Base-by-base conservation (phyloP, 225 moss, liverwort and hornwort species). In the Antitrichia curtipendula region DNA sequence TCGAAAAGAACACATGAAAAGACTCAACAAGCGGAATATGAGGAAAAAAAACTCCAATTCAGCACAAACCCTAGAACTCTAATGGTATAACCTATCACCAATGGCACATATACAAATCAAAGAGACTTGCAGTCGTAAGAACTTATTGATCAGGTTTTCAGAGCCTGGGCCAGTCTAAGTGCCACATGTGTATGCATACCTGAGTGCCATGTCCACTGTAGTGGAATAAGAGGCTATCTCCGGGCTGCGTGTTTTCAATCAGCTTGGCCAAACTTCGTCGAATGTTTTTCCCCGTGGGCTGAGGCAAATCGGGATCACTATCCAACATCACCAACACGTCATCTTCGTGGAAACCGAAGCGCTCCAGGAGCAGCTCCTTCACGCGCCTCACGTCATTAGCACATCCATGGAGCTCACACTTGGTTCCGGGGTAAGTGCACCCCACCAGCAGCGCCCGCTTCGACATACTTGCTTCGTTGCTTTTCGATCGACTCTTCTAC, bases 161-260 rank as follows among this genome's bases (percentile, higher is more conserved):
- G 78, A 76, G 79, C 9, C 74, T 58, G 61, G n/a, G 13, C 34
- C 65, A 59, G 70, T 57, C 75, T 47, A 27, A 70, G 27, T 59
- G 71, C 24, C 31, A 34, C 29, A 29, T 22, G 6, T 43, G 50
- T 38, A 11, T 49, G 47, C 52, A 82, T 85, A 92, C 94, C 90
- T 97, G 97, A 3, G 95, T 95, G 64, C 98, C 98, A 86, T 98
- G 98, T 14, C 98, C 98, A 69, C 98, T 98, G 92, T 95, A 98
- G 78, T 97, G 97, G 79, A 98, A 77, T 10, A 98, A 92, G 43
- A 97, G 83, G 82, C 83, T 50, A 85, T 98, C 98, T 50, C 97
- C 97, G 15, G 93, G 73, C 80, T 85, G 89, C 28, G 90, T 87
- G 69, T 92, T 89, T 38, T 90, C 94, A n/a, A 98, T 92, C 31